Evolutionary conservation across 768 basidiomycete species (phyloP).

Genomic region (Mycena filopes): DNA sequence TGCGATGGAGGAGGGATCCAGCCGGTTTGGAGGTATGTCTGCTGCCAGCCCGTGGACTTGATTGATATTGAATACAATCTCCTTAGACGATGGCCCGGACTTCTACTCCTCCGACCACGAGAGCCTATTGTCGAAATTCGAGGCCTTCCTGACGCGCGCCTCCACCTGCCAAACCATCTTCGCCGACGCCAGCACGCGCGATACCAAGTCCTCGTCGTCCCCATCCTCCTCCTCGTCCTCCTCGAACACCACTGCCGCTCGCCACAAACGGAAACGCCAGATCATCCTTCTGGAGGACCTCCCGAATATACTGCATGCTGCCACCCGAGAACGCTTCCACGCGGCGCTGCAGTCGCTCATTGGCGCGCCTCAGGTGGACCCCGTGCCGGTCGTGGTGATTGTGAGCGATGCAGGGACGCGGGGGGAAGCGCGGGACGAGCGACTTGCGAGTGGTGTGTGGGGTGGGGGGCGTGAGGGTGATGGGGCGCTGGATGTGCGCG

Average conservation of each 20-base stretch:
- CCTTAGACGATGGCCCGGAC: conserved; percentile 20
- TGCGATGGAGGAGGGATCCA: conserved; percentile 61
- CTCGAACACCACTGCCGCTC: not conserved
- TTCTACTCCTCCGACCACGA: conserved; percentile 50
- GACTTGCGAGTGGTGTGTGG: conserved; percentile 54
- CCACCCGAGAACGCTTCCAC: conserved; percentile 80
- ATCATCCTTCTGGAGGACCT: conserved; percentile 89
- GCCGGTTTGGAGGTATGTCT: conserved; percentile 34
- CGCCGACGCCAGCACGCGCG: conserved; percentile 29
- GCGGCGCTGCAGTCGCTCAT: conserved; percentile 70
- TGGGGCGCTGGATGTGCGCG: conserved; percentile 72
- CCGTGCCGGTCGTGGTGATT: conserved; percentile 81
- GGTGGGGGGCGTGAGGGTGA: conserved; percentile 55
- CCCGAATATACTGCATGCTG: conserved; percentile 85
- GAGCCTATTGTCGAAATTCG: conserved; percentile 72
- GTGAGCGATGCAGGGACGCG: conserved; percentile 85
- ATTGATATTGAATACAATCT: not conserved
- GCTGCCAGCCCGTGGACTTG: not conserved
- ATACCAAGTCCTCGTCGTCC: conserved; percentile 13
- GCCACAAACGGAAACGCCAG: conserved; percentile 49
- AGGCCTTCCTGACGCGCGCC: conserved; percentile 78
- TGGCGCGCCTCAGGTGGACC: conserved; percentile 43
- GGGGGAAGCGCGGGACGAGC: conserved; percentile 70
- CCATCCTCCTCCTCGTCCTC: conserved; percentile 26
- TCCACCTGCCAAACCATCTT: conserved; percentile 69